A percentile compares a stretch with the other conserved stretches of the same genome.
phyloP scores from a whole-genome alignment of 768 basidiomycete species.

The Auricularia sp. region DNA sequence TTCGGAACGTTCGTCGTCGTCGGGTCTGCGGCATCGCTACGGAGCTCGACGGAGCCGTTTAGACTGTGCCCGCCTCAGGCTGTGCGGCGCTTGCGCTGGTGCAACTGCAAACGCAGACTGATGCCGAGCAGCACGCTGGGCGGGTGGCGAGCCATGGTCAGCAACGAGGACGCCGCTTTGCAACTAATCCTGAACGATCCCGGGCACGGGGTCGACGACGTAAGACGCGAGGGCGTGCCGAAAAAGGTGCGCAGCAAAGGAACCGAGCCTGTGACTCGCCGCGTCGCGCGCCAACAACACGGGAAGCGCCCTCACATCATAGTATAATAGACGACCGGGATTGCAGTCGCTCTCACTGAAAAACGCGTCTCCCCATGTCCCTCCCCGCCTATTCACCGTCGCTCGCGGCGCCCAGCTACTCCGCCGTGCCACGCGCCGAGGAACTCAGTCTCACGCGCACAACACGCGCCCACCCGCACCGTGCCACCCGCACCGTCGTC shows the following conservation, averaged over 20 bases:
- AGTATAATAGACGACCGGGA: background rate
- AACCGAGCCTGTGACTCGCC: background rate
- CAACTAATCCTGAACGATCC: no score
- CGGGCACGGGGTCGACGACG: background rate
- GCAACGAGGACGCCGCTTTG: no score
- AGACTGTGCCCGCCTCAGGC: no score
- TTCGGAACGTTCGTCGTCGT: no score
- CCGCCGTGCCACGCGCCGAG: conserved; percentile 38
- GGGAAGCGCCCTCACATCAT: background rate
- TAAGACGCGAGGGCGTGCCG: background rate
- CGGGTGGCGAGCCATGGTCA: no score
- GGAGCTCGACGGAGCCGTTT: no score
- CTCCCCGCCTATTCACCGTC: conserved; percentile 49
- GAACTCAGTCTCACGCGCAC: conserved; percentile 47
- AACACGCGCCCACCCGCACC: conserved; percentile 13
- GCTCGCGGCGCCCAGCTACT: conserved; percentile 46
- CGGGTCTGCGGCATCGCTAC: no score
- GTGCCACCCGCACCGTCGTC: conserved; percentile 24
- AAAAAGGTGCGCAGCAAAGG: background rate
- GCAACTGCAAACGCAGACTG: no score
- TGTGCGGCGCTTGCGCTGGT: no score
- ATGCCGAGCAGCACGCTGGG: no score
- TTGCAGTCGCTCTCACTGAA: no score
- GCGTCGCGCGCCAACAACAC: background rate
- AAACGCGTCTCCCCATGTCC: background rate